Conservation (phyloP, 805 yeast species). For the Saccharomycopsis javanensis region DNA sequence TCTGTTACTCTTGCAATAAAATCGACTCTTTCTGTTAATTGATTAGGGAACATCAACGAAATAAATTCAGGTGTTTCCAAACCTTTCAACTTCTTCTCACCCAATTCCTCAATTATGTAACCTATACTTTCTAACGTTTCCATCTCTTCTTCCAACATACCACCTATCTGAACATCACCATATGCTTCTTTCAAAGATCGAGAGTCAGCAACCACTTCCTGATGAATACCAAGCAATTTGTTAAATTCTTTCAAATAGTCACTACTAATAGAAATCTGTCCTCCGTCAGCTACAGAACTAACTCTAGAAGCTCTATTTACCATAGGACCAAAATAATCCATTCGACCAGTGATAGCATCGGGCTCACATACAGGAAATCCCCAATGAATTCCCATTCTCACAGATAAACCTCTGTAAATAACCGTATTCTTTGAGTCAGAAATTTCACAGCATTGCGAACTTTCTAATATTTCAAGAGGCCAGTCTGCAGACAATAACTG, state of each 20-base stretch:
- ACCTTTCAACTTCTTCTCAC: slow-evolving; percentile 87
- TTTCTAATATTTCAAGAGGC: slow-evolving; percentile 86
- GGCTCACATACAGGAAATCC: slow-evolving; percentile 94
- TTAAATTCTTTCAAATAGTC: slow-evolving; percentile 71
- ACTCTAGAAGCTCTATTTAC: slow-evolving; percentile 93
- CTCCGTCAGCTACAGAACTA: slow-evolving; percentile 93
- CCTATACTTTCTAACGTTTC: slow-evolving; percentile 58
- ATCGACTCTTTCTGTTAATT: slow-evolving; percentile 51
- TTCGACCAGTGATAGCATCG: slow-evolving; percentile 89
- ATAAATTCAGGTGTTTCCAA: slow-evolving; percentile 86
- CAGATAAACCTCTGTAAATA: slow-evolving; percentile 82
- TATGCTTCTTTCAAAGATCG: slow-evolving; percentile 32
- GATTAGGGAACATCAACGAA: slow-evolving; percentile 65
- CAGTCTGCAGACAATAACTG: slow-evolving; percentile 80
- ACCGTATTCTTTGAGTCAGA: slow-evolving; percentile 48
- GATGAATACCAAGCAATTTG: slow-evolving; percentile 38
- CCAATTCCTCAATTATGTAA: slow-evolving; percentile 55
- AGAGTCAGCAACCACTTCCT: slow-evolving; percentile 23
- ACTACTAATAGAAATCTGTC: slow-evolving; percentile 82
- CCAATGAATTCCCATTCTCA: slow-evolving; percentile 98
- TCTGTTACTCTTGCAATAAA: slow-evolving; percentile 27
- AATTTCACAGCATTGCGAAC: slow-evolving; percentile 76
- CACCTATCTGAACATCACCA: slow-evolving; percentile 39
- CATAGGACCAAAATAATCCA: slow-evolving; percentile 99
- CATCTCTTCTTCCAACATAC: slow-evolving; percentile 56